A percentile compares a stretch with the other conserved stretches of the same genome.
These are phyloP conservation scores for Venturia oleaginea DNA, from an alignment of 2,329 filamentous ascomycete genomes.

Conservation along the genomic window DNA sequence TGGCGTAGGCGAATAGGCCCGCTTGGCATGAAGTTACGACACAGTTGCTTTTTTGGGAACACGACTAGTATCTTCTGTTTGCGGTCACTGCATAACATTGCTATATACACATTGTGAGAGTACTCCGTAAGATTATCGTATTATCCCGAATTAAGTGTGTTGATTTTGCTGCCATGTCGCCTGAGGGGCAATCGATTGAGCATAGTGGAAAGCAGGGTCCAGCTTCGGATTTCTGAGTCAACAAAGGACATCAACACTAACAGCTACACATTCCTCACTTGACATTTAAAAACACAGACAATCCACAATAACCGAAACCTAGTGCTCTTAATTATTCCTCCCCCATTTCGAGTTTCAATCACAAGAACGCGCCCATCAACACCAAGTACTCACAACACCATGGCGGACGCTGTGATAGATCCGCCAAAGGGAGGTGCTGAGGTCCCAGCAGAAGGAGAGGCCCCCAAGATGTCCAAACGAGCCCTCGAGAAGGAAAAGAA, in stretches of 20 bases:
- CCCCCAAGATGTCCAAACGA: constrained; percentile 32
- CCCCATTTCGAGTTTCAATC: too few relatives aligned
- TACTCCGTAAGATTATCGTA: too few relatives aligned
- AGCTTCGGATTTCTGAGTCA: not conserved
- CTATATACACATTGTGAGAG: too few relatives aligned
- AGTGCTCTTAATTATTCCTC: not conserved
- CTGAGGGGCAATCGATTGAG: too few relatives aligned
- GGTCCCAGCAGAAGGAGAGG: not conserved
- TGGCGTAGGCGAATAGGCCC: not conserved
- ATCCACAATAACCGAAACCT: not conserved
- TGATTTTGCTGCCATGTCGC: too few relatives aligned
- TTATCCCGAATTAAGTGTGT: too few relatives aligned
- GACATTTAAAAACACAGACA: not conserved
- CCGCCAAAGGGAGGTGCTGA: not conserved
- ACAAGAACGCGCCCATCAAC: not conserved
- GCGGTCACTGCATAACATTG: not conserved
- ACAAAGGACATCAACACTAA: not conserved
- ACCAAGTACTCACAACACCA: not conserved
- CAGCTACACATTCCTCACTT: not conserved
- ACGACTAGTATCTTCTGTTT: not conserved
- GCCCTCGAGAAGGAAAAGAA: constrained; percentile 37
- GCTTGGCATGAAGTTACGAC: not conserved
- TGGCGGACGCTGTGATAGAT: not conserved
- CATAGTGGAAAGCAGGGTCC: not conserved
- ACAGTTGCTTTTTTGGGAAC: not conserved